Evolutionary conservation across 169 alveolate genomes (phyloP), one percentile per base, ranked within the genome.

Genomic region (Plasmodium sp.): DNA sequence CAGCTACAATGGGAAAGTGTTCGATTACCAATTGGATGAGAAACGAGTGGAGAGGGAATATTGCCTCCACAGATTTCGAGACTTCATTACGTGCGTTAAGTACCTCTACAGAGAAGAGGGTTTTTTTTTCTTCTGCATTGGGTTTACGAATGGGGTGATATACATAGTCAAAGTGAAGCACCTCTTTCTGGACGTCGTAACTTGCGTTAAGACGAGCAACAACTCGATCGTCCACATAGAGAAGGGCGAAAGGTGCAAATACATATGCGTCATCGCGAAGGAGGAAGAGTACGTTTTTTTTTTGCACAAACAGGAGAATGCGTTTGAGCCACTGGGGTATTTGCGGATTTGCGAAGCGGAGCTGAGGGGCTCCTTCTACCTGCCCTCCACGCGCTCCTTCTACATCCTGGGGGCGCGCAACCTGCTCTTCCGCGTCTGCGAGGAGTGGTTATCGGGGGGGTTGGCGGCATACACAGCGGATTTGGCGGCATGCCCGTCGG

Each of bases 41-140:
- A 75, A 86, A n/a, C 31, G 41, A 16, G 67, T 75, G 31, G 93
- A 86, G 56, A 54, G 93, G 56, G 77, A 77, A 77, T 31, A 75
- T 33, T 86, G 93, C 9, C 81, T 86, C 56, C 43, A 86, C 56
- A 86, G 56, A 36, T 86, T 86, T 54, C 18, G 81, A 45, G 41
- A 77, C 71, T 86, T 10, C 67, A 86, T 86, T 12, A 75, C 93
- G 6, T 86, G 88, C n/a, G 41, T 86, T 12, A 75, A 77, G 41
- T 86, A 54, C 67, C 71, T 86, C 31, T 86, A 86, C 45, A 10
- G 48, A 9, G 84, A 86, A 51, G 43, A 86, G 56, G 33, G 58
- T 75, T 86, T 77, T 45, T n/a, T 86, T 36, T 77, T 31, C 45
- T 86, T 86, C 81, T 86, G 93, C 81, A 14, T 86, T 86, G 93